A percentile compares a stretch with the other conserved stretches of the same genome.
Evolutionary conservation across 208 protist species (phyloP).

Genomic region (Trypanosomatidae sp.): DNA sequence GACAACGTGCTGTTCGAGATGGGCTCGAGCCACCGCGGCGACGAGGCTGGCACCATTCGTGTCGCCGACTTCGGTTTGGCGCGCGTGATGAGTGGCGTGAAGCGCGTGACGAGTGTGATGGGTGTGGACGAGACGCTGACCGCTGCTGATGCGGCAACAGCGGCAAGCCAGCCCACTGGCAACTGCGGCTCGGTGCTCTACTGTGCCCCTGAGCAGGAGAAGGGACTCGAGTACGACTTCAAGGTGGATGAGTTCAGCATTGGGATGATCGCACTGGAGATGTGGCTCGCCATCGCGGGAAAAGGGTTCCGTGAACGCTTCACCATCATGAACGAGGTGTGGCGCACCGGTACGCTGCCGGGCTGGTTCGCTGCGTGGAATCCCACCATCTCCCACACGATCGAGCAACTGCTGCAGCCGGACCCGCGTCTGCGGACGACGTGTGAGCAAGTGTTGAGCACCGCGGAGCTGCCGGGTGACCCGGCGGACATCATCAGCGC

Average conservation of each 20-base stretch:
- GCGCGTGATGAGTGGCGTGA: conserved; percentile 50
- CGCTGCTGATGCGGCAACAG: conserved; percentile 4
- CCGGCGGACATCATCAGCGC: conserved; percentile 68
- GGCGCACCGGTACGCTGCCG: conserved; percentile 59
- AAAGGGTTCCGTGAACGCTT: conserved; percentile 80
- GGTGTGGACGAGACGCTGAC: conserved; percentile 32
- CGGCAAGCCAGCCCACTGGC: conserved; percentile 35
- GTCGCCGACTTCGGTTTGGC: conserved; percentile 85
- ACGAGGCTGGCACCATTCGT: conserved; percentile 68
- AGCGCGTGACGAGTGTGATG: conserved; percentile 43
- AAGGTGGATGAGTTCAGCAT: conserved; percentile 89
- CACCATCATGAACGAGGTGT: conserved; percentile 76
- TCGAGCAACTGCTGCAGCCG: conserved; percentile 52
- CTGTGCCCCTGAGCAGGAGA: conserved; percentile 79
- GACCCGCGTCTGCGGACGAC: conserved; percentile 47
- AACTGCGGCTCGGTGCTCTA: conserved; percentile 83
- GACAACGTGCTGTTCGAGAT: conserved; percentile 84
- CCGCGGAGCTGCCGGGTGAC: conserved; percentile 71
- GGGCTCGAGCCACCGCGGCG: conserved; percentile 31
- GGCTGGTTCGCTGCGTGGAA: conserved; percentile 66
- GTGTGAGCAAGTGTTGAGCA: conserved; percentile 76
- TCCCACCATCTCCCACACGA: conserved; percentile 55
- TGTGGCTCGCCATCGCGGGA: conserved; percentile 80
- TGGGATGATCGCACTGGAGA: conserved; percentile 88
- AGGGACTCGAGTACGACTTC: conserved; percentile 70